A percentile compares a stretch with the other conserved stretches of the same genome.
These are phyloP conservation scores for Pyrenula massariospora DNA, from an alignment of 495 filamentous ascomycete genomes.

Conservation along the genomic window DNA sequence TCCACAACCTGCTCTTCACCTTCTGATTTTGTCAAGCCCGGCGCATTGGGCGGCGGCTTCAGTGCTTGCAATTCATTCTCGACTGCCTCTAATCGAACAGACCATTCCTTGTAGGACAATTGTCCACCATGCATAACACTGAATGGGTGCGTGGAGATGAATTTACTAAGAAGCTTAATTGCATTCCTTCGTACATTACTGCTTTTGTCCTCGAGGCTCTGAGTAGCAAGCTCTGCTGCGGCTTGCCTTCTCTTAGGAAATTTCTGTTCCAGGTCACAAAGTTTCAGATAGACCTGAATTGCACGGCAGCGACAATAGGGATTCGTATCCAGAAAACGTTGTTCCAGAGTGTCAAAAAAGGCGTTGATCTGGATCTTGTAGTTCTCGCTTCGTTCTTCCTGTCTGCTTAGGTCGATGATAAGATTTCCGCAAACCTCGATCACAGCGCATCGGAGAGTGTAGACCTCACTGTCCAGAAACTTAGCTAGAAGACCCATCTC, in stretches of 20 bases:
- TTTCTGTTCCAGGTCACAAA: constrained; percentile 88
- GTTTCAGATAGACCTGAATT: constrained; percentile 84
- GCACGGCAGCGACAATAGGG: constrained; percentile 88
- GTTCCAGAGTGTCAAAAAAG: constrained; percentile 93
- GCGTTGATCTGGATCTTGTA: constrained; percentile 88
- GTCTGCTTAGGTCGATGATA: constrained; percentile 77
- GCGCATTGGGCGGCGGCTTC: constrained; percentile 65
- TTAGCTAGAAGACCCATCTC: constrained; percentile 92
- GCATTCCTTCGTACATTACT: constrained; percentile 93
- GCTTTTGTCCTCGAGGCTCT: constrained; percentile 93
- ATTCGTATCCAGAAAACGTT: constrained; percentile 92
- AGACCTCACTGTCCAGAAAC: constrained; percentile 89
- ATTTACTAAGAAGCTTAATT: constrained; percentile 76
- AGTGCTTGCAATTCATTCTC: constrained; percentile 71
- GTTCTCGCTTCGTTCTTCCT: constrained; percentile 80
- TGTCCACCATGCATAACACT: constrained; percentile 83
- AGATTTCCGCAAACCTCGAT: constrained; percentile 99
- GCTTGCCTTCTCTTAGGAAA: constrained; percentile 84
- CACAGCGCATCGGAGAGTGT: constrained; percentile 82
- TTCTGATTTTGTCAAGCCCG: constrained; percentile 56
- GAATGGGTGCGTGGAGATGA: constrained; percentile 91
- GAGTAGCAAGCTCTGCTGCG: constrained; percentile 71
- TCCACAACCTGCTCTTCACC: constrained; percentile 54
- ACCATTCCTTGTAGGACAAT: constrained; percentile 75
- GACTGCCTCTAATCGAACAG: constrained; percentile 61